Base-by-base conservation (phyloP, 176 grass and related monocot species). In the Musa schizocarpa region DNA sequence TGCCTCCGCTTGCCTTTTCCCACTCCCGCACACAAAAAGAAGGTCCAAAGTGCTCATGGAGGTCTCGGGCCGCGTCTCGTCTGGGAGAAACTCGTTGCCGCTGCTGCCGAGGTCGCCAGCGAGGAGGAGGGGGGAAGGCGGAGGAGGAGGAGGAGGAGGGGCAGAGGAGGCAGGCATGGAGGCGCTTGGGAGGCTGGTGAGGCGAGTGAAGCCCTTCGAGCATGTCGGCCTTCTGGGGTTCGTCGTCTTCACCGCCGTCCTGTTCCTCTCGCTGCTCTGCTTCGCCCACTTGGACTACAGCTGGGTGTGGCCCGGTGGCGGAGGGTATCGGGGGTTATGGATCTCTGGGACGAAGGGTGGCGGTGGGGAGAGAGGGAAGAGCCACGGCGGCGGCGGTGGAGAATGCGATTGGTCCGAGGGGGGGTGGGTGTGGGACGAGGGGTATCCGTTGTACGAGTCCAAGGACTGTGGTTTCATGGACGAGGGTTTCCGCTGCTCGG, bases 401-500 rank as follows among this genome's bases (percentile, higher is more conserved):
- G 54, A 59, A 58, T 75, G 73, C 17, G 73, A 70, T 70, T 70
- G 68, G 68, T 70, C 51, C 8, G 89, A 81, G 51, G 85, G 89
- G 9, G 80, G 81, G 43, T 87, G 89, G 89, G 82, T 85, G 54
- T 78, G 65, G 10, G 77, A 85, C 17, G 82, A 12, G 22, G 69
- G 74, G 17, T 61, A 65, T 16, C 81, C 65, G 9, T 54, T 89
- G 55, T 91, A 91, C 73, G 48, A 75, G 12, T 52, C 89, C 3
- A 58, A 53, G 57, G 69, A 61, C 12, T 91, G 89, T 19, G 73
- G 73, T 9, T 87, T 91, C 77, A 19, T 91, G 43, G 89, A 91
- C 65, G 74, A 72, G 58, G 89, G 89, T 43, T 88, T 88, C 77
- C 82, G 80, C 68, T 91, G 85, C 83, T 13, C 63, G 4, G 89